Evolutionary conservation across 768 basidiomycete genomes (phyloP), one percentile per base, ranked within the genome.

Genomic region (Bullera alba): DNA sequence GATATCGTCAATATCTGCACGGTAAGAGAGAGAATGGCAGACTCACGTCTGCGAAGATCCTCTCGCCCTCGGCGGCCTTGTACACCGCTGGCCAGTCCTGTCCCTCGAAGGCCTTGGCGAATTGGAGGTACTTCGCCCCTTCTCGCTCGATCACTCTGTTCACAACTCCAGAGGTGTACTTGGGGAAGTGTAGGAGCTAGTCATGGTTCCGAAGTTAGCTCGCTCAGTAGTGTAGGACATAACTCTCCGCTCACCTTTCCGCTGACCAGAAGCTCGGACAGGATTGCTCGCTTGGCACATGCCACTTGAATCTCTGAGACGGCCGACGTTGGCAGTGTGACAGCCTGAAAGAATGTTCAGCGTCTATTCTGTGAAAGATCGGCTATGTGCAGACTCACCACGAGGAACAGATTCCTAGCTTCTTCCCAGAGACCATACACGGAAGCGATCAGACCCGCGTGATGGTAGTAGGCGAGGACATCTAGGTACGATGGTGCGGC

Each of bases 381-480:
- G 15, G 19, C 43, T 50, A 39, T 28, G 23, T 3, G 39, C 25
- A 27, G 14, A 56, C 60, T 6, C 35, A 67, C 63, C 1, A 55
- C 52, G 7, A 38, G 15, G 54, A 64, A 67, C 23, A 53, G 28
- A 26, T 58, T 55, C 17, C 30, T 44, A 1, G 65, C 65, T 30
- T 42, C 49, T 16, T 30, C 50, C 27, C 46, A 65, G 4, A 53
- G 34, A 16, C 46, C 27, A 22, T 50, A n/a, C 3, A 61, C 63
- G 7, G 61, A 56, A 26, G 38, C 54, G 32, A 63, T 56, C 26
- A 65, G 53, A 15, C 67, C 67, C 0, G 59, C 63, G 42, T 69
- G 67, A 38, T 69, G 67, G 43, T 59, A 59, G 51, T 52, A 69
- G 4, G 67, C 63, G 15, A 69, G 28, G 22, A 65, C 53, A 46